Percentiles rank a stretch among this genome's conserved stretches.
These are phyloP conservation scores for Rhododendron ovatum DNA, from an alignment of 148 eudicot species.

Conservation along the genomic window DNA sequence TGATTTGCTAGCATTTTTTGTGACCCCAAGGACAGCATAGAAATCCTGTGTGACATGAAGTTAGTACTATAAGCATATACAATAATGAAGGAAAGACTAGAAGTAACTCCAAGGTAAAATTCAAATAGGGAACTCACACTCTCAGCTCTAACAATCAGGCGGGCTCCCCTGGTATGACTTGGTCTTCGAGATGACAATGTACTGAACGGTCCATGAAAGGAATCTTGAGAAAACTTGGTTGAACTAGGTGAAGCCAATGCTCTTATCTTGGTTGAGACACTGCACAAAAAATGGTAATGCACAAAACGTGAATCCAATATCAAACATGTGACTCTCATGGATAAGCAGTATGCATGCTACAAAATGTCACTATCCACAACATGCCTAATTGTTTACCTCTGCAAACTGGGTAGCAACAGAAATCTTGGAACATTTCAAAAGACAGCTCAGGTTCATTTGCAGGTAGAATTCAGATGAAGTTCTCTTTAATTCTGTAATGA, in stretches of 20 bases:
- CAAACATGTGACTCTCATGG: not conserved
- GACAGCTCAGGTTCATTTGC: not conserved
- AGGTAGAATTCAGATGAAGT: not conserved
- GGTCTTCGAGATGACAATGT: slow-evolving; percentile 30
- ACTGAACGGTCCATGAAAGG: slow-evolving; percentile 37
- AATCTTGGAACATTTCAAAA: not conserved
- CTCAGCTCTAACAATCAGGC: slow-evolving; percentile 75
- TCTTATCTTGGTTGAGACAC: slow-evolving; percentile 52
- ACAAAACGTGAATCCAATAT: not conserved
- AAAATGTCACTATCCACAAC: not conserved
- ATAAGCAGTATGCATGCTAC: not conserved
- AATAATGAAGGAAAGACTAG: not conserved
- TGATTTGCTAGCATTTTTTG: slow-evolving; percentile 79
- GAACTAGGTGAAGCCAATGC: slow-evolving; percentile 55
- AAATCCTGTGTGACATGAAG: slow-evolving; percentile 51
- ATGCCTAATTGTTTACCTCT: not conserved
- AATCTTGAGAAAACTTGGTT: slow-evolving; percentile 48
- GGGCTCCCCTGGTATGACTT: slow-evolving; percentile 38
- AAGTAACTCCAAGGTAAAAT: not conserved
- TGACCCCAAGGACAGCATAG: slow-evolving; percentile 82
- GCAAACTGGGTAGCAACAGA: not conserved
- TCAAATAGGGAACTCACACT: slow-evolving; percentile 45
- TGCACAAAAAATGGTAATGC: slow-evolving; percentile 28
- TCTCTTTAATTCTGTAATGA: not conserved
- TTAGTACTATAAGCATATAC: not conserved